Evolutionary conservation across 768 basidiomycete species (phyloP).

Genomic region (Xerocomus spinulosus): DNA sequence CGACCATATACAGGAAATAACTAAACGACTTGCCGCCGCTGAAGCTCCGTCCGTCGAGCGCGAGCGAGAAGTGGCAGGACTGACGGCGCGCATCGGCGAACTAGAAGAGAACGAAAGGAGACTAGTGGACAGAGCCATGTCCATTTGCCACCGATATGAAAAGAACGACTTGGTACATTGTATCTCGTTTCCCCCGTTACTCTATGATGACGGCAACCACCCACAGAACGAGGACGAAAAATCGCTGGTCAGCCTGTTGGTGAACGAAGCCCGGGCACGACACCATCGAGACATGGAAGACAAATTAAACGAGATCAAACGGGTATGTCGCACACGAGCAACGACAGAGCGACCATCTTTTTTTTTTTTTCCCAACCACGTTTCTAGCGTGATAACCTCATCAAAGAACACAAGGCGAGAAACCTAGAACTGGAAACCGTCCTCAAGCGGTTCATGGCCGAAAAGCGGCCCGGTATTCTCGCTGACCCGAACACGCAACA

Average conservation of each 20-base stretch:
- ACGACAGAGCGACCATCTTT: too few relatives aligned
- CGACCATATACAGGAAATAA: slow-evolving; percentile 17
- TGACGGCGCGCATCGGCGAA: slow-evolving; percentile 22
- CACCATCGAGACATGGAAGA: slow-evolving; percentile 51
- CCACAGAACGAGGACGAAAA: slow-evolving; percentile 47
- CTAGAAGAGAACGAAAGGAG: slow-evolving; percentile 28
- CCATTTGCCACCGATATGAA: slow-evolving; percentile 38
- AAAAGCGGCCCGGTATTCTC: slow-evolving; percentile 10
- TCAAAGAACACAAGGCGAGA: slow-evolving; percentile 40
- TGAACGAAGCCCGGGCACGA: slow-evolving; percentile 40
- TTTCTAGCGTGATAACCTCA: slow-evolving; percentile 45
- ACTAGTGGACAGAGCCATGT: slow-evolving; percentile 25
- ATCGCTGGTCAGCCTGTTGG: slow-evolving; percentile 42
- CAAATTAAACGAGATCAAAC: slow-evolving; percentile 54
- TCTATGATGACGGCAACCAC: slow-evolving; percentile 12
- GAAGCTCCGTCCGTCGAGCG: slow-evolving; percentile 23
- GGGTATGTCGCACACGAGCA: slow-evolving; percentile 35
- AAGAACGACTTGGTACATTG: slow-evolving; percentile 43
- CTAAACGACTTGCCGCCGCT: slow-evolving; percentile 18
- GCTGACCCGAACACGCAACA: slow-evolving; percentile 12
- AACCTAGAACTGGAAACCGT: slow-evolving; percentile 43
- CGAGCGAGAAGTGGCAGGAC: slow-evolving; percentile 24
- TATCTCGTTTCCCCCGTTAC: slow-evolving; percentile 10
- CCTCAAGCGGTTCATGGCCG: slow-evolving; percentile 37
- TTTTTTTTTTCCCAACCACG: too few relatives aligned